Percentiles rank a stretch among this genome's conserved stretches.
Conservation (phyloP, 2,329 filamentous ascomycete species). For the Corynespora cassiicola region DNA sequence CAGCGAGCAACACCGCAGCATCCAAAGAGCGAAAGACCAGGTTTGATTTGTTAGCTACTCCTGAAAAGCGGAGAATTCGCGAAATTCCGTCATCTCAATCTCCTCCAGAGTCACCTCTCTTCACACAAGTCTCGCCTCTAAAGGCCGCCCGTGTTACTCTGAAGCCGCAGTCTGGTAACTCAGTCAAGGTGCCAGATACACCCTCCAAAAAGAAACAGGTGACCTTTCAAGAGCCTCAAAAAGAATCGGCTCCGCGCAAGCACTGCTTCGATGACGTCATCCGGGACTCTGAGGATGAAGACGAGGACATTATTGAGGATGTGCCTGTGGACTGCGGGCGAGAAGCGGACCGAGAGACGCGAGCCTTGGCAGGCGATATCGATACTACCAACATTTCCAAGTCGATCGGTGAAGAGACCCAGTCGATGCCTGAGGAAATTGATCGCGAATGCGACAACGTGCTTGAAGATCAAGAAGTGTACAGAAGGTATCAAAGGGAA, state of each 20-base stretch:
- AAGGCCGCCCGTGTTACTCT: conserved; percentile 22
- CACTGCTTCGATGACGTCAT: conserved; percentile 39
- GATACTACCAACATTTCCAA: conserved; percentile 4
- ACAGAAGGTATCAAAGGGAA: neutral
- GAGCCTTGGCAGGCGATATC: conserved; percentile 1
- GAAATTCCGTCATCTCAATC: conserved; percentile 46
- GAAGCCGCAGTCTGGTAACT: conserved; percentile 19
- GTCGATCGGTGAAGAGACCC: conserved; percentile 29
- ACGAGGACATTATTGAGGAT: conserved; percentile 28
- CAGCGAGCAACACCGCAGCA: conserved; percentile 2
- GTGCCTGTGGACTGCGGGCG: conserved; percentile 1
- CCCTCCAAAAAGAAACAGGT: conserved; percentile 40
- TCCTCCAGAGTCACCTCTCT: conserved; percentile 35
- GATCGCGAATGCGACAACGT: conserved; percentile 30
- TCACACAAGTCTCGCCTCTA: conserved; percentile 30
- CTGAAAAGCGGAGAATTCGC: conserved; percentile 35
- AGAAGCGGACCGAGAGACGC: conserved; percentile 10
- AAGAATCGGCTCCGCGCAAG: conserved; percentile 22
- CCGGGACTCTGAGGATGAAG: conserved; percentile 43
- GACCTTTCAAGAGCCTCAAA: conserved; percentile 23
- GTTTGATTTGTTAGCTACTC: conserved; percentile 39
- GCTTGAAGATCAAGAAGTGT: conserved; percentile 13
- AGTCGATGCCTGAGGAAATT: conserved; percentile 31
- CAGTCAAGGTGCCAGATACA: conserved; percentile 19
- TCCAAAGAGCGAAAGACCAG: too few species aligned